phyloP scores from a whole-genome alignment of 1,284 basidiomycete genomes.

The Inonotus obliquus region DNA sequence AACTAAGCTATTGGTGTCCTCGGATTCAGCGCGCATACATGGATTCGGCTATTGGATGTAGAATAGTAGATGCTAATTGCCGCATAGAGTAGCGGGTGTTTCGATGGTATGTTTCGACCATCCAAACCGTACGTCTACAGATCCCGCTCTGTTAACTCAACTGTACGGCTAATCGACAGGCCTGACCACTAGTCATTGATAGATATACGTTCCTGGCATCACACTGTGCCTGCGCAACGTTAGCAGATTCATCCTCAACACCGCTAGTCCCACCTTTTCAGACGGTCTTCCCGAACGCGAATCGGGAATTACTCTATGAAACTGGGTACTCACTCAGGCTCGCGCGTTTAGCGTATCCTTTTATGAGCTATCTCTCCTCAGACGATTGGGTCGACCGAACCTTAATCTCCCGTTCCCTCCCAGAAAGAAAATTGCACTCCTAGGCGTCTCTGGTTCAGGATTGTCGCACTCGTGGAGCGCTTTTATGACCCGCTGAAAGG shows the following conservation, averaged over 20 bases:
- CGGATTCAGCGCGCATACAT: conserved; percentile 42
- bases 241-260: conserved; percentile 47
- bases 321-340: conserved; percentile 62
- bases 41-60: background rate
- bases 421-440: conserved; percentile 81
- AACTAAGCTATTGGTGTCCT: conserved; percentile 46
- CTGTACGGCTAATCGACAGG: background rate
- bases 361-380: conserved; percentile 57
- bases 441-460: conserved; percentile 88
- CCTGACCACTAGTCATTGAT: conserved; percentile 36
- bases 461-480: conserved; percentile 82
- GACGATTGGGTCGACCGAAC: conserved; percentile 76
- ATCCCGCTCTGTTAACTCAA: background rate
- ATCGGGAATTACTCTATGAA: conserved; percentile 48
- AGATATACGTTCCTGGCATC: conserved; percentile 74
- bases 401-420: conserved; percentile 65
- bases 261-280: conserved; percentile 64
- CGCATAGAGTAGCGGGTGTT: conserved; percentile 4
- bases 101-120: conserved; percentile 16
- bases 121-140: conserved; percentile 12
- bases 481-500: conserved; percentile 87
- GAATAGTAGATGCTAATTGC: background rate
- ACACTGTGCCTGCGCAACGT: conserved; percentile 72
- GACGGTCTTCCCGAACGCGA: conserved; percentile 63
- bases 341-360: conserved; percentile 68